Conservation (phyloP, 345 rosid genomes). For the Dipteronia sinensis region DNA sequence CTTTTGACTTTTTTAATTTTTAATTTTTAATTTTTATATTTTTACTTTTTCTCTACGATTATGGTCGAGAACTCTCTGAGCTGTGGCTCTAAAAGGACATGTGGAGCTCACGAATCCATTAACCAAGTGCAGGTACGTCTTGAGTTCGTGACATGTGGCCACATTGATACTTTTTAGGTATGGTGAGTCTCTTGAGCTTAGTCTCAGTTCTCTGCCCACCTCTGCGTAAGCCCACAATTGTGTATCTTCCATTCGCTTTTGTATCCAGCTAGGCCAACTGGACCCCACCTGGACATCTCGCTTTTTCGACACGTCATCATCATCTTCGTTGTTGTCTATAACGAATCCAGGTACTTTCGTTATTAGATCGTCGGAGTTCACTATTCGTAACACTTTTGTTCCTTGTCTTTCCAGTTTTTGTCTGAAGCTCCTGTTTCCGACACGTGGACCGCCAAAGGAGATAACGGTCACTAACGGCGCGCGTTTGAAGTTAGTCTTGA, state of each 20-base stretch:
- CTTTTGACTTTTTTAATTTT: neutral
- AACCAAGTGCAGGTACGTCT: conserved; percentile 73
- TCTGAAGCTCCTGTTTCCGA: conserved; percentile 74
- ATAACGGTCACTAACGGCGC: conserved; percentile 77
- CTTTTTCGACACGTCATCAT: conserved; percentile 28
- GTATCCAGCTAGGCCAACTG: conserved; percentile 57
- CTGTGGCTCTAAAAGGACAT: conserved; percentile 67
- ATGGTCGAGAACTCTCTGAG: conserved; percentile 36
- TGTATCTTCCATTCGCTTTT: conserved; percentile 55
- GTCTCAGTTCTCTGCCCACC: conserved; percentile 72
- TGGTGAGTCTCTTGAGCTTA: conserved; percentile 72
- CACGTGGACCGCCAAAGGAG: conserved; percentile 94
- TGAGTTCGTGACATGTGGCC: conserved; percentile 86
- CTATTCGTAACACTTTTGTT: conserved; percentile 72
- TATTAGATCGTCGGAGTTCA: conserved; percentile 79
- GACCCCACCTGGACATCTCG: conserved; percentile 18
- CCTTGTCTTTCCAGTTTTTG: conserved; percentile 66
- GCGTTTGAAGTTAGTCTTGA: conserved; percentile 51
- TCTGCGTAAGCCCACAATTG: conserved; percentile 74
- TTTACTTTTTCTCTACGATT: conserved; percentile 2
- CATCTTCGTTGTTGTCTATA: conserved; percentile 21
- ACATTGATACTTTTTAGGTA: conserved; percentile 49
- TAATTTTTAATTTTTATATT: neutral
- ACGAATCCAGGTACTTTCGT: conserved; percentile 92
- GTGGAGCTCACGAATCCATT: conserved; percentile 71